Conservation (phyloP, 1,139 yeast species). For the Blastobotrys ciferrii region DNA sequence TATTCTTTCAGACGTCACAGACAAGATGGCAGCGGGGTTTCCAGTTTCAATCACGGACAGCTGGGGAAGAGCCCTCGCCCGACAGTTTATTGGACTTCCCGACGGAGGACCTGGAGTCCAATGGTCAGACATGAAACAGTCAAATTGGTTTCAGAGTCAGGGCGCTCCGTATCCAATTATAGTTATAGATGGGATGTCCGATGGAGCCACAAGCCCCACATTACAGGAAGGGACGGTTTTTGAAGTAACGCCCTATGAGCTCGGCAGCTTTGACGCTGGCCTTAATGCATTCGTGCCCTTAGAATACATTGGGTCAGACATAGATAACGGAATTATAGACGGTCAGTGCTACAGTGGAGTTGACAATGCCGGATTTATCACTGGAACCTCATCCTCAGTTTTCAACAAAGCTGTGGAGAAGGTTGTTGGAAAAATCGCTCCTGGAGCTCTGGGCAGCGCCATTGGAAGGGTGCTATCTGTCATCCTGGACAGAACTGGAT, state of each 20-base stretch:
- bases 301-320: constrained; percentile 71
- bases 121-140: constrained; percentile 59
- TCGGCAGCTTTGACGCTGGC: constrained; percentile 88
- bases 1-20: constrained; percentile 50
- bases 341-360: constrained; percentile 59
- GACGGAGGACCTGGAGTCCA: constrained; percentile 61
- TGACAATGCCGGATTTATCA: constrained; percentile 71
- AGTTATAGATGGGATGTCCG: constrained; percentile 73
- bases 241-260: constrained; percentile 77
- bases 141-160: constrained; percentile 50
- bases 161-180: constrained; percentile 83
- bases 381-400: constrained; percentile 75
- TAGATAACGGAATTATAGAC: constrained; percentile 64
- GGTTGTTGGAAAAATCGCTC: not conserved
- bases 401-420: constrained; percentile 55
- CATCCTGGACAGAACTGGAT: constrained; percentile 32
- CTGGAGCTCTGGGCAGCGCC: constrained; percentile 20
- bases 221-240: constrained; percentile 61
- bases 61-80: constrained; percentile 83
- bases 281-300: constrained; percentile 64
- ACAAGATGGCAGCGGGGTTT: constrained; percentile 66
- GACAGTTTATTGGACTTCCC: constrained; percentile 56
- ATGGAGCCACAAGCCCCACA: constrained; percentile 39
- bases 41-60: constrained; percentile 70
- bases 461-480: constrained; percentile 12